These are phyloP conservation scores for Aspergillus brasiliensis DNA, from an alignment of 2,329 filamentous ascomycete species.

Conservation along the genomic window DNA sequence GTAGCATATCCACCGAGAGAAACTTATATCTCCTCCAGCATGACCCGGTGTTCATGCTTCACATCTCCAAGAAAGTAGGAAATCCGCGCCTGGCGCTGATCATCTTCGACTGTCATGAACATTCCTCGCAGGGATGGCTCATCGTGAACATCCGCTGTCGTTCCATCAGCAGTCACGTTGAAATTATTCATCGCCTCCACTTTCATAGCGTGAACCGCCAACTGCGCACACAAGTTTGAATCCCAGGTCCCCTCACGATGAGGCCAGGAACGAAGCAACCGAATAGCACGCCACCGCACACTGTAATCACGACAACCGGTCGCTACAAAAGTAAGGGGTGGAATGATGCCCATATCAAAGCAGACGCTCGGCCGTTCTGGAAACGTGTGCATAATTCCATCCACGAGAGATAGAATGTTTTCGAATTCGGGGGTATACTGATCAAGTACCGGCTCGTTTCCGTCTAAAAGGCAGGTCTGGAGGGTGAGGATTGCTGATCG, in stretches of 20 bases:
- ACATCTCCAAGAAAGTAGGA: neutral
- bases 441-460: conserved; percentile 7
- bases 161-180: neutral
- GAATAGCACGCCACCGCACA: conserved; percentile 31
- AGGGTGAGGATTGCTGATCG: conserved; percentile 8
- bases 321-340: conserved; percentile 35
- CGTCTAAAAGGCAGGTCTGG: conserved; percentile 14
- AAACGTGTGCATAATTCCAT: conserved; percentile 9
- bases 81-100: neutral
- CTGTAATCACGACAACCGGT: conserved; percentile 31
- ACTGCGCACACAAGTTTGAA: conserved; percentile 33
- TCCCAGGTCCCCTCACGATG: conserved; percentile 42
- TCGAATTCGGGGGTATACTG: conserved; percentile 11
- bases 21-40: neutral
- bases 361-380: conserved; percentile 17
- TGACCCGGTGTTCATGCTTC: neutral
- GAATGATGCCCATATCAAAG: conserved; percentile 35
- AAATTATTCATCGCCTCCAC: conserved; percentile 19
- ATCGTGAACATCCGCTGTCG: too few relatives aligned
- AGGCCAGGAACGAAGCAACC: conserved; percentile 28
- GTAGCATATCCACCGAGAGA: too few relatives aligned
- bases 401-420: neutral
- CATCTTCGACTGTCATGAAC: neutral
- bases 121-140: neutral
- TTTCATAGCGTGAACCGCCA: conserved; percentile 27